Percentiles rank a stretch among this genome's conserved stretches.
Evolutionary conservation across 2,329 filamentous ascomycete genomes (phyloP).

Genomic region (Herpomyces periplanetae): DNA sequence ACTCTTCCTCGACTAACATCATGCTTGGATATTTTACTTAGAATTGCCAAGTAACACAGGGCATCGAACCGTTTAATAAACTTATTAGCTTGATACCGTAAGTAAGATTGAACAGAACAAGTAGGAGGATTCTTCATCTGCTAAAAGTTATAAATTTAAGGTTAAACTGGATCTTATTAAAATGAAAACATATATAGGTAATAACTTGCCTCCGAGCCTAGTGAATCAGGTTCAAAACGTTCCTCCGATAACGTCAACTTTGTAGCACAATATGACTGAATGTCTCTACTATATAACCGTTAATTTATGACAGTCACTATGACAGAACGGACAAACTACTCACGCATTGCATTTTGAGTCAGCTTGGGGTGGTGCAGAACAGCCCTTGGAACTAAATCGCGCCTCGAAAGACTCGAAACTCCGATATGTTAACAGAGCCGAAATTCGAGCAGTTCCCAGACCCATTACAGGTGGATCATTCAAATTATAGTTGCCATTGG

Average conservation of each 20-base stretch:
- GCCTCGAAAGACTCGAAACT: conserved; percentile 90
- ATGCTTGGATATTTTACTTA: conserved; percentile 83
- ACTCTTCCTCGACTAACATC: conserved; percentile 46
- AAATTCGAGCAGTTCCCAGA: conserved; percentile 78
- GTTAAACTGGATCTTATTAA: no score
- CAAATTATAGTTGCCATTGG: conserved; percentile 7
- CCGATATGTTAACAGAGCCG: conserved; percentile 69
- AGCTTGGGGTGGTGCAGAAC: conserved; percentile 43
- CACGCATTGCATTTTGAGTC: conserved; percentile 30
- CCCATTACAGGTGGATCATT: conserved; percentile 30
- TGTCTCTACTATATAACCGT: no score
- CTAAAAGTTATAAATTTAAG: no score
- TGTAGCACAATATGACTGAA: no score
- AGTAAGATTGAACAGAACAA: conserved; percentile 92
- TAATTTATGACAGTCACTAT: no score
- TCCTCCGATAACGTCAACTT: no score
- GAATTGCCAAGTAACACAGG: conserved; percentile 97
- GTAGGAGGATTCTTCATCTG: no score
- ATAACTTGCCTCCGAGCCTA: no score
- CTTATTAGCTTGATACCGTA: conserved; percentile 80
- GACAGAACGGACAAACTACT: conserved; percentile 28
- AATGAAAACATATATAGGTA: no score
- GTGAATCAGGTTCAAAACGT: no score
- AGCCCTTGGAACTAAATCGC: conserved; percentile 66
- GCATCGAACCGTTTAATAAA: conserved; percentile 91